Evolutionary conservation across 768 basidiomycete genomes (phyloP), one percentile per base, ranked within the genome.

Genomic region (Hypholoma fasciculare): DNA sequence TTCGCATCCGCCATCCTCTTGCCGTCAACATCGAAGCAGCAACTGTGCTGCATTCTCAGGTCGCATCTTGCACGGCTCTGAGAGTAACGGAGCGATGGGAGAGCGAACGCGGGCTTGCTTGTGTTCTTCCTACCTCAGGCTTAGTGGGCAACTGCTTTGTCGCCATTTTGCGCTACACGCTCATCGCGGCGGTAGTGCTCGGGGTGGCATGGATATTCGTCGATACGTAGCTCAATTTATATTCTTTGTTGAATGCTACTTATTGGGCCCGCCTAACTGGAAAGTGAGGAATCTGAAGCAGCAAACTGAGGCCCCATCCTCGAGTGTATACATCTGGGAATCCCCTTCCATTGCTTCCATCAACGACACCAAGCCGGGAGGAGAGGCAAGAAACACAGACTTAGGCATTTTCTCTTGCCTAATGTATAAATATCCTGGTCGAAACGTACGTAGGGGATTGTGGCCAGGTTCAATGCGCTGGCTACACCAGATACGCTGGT

Each of bases 1-100:
- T 57, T 38, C 20, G 16, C 16, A 52, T 49, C 16, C 14, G 7
- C 27, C 40, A 16, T 60, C 52, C 46, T 34, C 47, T 54, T 58
- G 49, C 43, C 20, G 37, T 36, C 62, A 65, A 62, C 68, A 67
- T 69, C 68, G 68, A 66, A 58, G 68, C 68, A 69, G 66, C 59
- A 65, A 49, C 43, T 43, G 68, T 63, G 66, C 66, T 69, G 68
- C 68, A 69, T 67, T 69, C 66, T 69, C 65, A 52, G 57, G 63
- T 64, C 63, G 62, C 58, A 40, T 36, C 34, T 54, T 42, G 38
- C 60, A 60, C 59, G 66, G 58, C 63, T 60, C 61, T 52, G 68
- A 63, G 66, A 66, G 66, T 69, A 69, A 69, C 68, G 66, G 68
- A 69, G 68, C 68, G 68, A 69, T 69, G 68, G 49, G 57, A 69